Evolutionary conservation across 768 basidiomycete species (phyloP).

Genomic region (Rhodotorula kratochvilovae): DNA sequence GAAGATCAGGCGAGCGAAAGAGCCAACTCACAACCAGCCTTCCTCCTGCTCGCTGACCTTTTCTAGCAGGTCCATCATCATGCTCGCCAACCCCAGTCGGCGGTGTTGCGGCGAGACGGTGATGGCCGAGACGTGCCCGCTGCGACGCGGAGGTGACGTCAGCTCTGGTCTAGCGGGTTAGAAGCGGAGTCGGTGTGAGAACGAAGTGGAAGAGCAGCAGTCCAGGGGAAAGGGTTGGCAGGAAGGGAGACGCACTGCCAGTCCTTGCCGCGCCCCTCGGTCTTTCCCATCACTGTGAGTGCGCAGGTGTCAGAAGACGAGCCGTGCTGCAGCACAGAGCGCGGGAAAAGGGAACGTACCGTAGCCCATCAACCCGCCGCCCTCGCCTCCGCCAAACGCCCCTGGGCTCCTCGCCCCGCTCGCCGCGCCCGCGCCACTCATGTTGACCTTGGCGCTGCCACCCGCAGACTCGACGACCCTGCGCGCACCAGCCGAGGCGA

Average conservation of each 20-base stretch:
- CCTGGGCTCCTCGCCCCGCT: not conserved
- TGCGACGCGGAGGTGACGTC: no score
- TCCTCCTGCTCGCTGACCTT: constrained; percentile 73
- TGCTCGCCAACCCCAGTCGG: constrained; percentile 74
- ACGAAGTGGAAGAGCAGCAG: no score
- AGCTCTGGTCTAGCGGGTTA: no score
- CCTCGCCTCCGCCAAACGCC: constrained; percentile 26
- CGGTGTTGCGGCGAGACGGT: constrained; percentile 93
- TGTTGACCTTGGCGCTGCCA: not conserved
- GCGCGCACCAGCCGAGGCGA: not conserved
- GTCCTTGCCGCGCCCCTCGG: constrained; percentile 68
- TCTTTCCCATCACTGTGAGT: constrained; percentile 79
- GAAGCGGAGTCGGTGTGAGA: not conserved
- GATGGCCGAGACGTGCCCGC: constrained; percentile 87
- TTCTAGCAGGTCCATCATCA: constrained; percentile 82
- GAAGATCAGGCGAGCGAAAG: no score
- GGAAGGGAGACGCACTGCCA: constrained; percentile 58
- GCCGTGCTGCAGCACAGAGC: not conserved
- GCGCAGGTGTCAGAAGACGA: not conserved
- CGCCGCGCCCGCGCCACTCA: not conserved
- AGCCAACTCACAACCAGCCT: constrained; percentile 47
- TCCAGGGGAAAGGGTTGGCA: not conserved
- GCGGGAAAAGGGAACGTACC: constrained; percentile 54
- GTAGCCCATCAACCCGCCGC: constrained; percentile 77
- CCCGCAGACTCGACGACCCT: constrained; percentile 37